Percentiles rank a stretch among this genome's conserved stretches.
Conservation (phyloP, 2,329 filamentous ascomycete species). For the Verticillium zaregamsianum region DNA sequence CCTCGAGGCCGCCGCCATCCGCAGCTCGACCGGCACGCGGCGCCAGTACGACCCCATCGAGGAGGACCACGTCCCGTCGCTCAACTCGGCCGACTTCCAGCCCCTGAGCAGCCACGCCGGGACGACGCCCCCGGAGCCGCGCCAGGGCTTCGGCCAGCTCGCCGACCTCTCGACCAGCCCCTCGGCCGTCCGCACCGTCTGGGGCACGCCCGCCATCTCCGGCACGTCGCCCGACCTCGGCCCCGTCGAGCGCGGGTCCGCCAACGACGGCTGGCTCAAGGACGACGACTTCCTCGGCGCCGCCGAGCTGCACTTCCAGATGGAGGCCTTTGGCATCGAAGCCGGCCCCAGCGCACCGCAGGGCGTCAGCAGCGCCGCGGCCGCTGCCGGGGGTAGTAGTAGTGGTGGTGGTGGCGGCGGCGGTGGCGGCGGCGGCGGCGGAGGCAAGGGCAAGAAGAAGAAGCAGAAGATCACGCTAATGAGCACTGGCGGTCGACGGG, state of each 20-base stretch:
- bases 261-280: constrained; percentile 81
- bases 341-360: constrained; percentile 5
- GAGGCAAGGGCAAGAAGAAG: constrained; percentile 60
- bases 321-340: constrained; percentile 48
- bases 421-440: constrained; percentile 25
- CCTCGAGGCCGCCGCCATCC: constrained; percentile 67
- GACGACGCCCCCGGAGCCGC: constrained; percentile 51
- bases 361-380: constrained; percentile 12
- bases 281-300: constrained; percentile 68
- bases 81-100: constrained; percentile 61
- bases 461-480: constrained; percentile 70
- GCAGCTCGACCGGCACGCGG: constrained; percentile 39
- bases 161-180: constrained; percentile 81
- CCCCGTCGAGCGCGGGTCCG: constrained; percentile 17
- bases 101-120: constrained; percentile 50
- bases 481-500: constrained; percentile 58
- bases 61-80: constrained; percentile 32
- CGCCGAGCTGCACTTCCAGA: constrained; percentile 56
- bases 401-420: constrained; percentile 7
- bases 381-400: constrained; percentile 3
- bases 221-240: constrained; percentile 15
- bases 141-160: constrained; percentile 61
- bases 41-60: constrained; percentile 34
- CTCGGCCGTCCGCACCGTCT: constrained; percentile 73
- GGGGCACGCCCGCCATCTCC: constrained; percentile 75